Base-by-base conservation (phyloP, 306 rosid genomes). In the Citrullus amarus region DNA sequence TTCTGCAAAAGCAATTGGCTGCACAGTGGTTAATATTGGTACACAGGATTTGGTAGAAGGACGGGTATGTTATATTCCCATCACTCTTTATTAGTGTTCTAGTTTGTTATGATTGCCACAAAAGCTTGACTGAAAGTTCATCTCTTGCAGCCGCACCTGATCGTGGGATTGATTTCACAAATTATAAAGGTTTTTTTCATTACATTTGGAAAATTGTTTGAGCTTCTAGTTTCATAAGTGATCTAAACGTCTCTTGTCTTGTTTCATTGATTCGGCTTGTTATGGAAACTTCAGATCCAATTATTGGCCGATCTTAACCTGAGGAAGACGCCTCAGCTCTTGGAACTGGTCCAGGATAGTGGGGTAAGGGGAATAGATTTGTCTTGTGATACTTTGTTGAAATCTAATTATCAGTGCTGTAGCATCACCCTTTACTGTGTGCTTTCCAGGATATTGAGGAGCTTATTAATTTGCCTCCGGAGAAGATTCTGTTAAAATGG, bases 1-100 rank as follows among this genome's bases (percentile, higher is more conserved):
- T 89, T 96, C 99, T 67, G 98, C 99, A 55, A 96, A 92, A 97
- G 99, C 99, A 28, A 96, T 96, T 75, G 99, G 99, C 84, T 96
- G 99, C 87, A 96, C 96, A 0, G 98, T 96, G 63, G 99, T 96
- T 56, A 96, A 96, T 84, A 96, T 96, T 38, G 99, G 99, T 18
- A 78, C 90, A 9, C 97, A 92, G 83, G 99, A 96, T 86, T 88
- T 96, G 58, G 84, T 96, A 77, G 99, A 96, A 88, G 98, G 93
- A 90, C 87, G 96, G 80, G 99, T 96, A 80, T 78, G 99, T 88
- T 76, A 79, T n/a, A 2, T n/a, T 7, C 74, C 74, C 22, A 41
- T 67, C 30, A 16, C 6, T 74, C 16, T 74, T 12, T 51, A 1
- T 54, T 54, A 2, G 3, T 34, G 46, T 73, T 28, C 13, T 73